A percentile compares a stretch with the other conserved stretches of the same genome.
These are phyloP conservation scores for Sextonia rubra DNA, from an alignment of 164 flowering plant species.

Conservation along the genomic window DNA sequence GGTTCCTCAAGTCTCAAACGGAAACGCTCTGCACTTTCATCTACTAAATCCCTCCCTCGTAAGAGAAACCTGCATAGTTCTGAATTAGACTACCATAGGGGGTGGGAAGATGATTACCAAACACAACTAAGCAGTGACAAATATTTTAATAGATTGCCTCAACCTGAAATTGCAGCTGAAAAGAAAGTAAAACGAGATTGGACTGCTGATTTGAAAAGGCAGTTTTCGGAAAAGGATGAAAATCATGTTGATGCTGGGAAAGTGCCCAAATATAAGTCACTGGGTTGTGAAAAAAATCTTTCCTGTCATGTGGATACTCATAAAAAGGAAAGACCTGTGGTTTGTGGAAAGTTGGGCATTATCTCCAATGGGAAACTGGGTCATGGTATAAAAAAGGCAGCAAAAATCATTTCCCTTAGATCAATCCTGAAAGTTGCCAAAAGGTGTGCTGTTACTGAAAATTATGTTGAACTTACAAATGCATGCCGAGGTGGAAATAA, in stretches of 20 bases:
- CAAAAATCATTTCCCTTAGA: slow-evolving; percentile 47
- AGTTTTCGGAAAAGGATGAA: slow-evolving; percentile 7
- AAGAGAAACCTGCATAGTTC: slow-evolving; percentile 26
- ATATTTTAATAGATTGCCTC: slow-evolving; percentile 10
- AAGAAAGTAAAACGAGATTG: slow-evolving; percentile 22
- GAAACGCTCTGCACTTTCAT: slow-evolving; percentile 22
- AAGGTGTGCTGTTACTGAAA: slow-evolving; percentile 22
- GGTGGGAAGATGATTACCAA: slow-evolving; percentile 18
- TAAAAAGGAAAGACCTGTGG: slow-evolving; percentile 37
- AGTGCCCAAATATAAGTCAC: slow-evolving; percentile 11
- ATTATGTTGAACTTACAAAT: slow-evolving; percentile 14
- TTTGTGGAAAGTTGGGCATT: slow-evolving; percentile 54
- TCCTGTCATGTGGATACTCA: slow-evolving; percentile 11
- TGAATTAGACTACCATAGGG: slow-evolving; percentile 16
- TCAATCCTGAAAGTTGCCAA: slow-evolving; percentile 37
- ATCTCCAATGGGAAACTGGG: slow-evolving; percentile 33
- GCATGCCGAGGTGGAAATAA: slow-evolving; percentile 9
- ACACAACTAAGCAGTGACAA: slow-evolving; percentile 1
- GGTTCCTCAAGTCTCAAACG: slow-evolving; percentile 23
- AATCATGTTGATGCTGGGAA: slow-evolving; percentile 13
- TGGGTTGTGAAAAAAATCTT: slow-evolving; percentile 4
- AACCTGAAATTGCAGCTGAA: slow-evolving; percentile 15
- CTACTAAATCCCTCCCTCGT: slow-evolving; percentile 16
- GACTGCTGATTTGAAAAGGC: slow-evolving; percentile 9
- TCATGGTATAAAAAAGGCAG: slow-evolving; percentile 28